Base-by-base conservation (phyloP, 169 alveolate genomes). In the Plasmodium fragile region DNA sequence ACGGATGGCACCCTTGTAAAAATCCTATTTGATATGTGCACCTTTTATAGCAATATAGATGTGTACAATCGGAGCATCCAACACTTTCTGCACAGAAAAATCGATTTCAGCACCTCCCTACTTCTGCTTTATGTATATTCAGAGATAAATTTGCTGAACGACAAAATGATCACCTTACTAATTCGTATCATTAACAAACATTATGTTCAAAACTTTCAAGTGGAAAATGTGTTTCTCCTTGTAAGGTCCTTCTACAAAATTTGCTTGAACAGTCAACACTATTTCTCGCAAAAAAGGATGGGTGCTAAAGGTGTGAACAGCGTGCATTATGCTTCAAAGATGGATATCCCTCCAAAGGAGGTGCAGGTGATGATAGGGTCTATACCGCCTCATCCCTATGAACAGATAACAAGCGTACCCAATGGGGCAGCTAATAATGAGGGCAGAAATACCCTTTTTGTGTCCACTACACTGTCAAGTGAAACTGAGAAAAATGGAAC, bases 171-270 rank as follows among this genome's bases (percentile, higher is more conserved):
- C 13, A 32, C 75, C 52, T 80, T 79, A 45, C 73, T 91, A 81
- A 49, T 79, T 80, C 59, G 52, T 36, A 70, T 91, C 52, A 69
- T 91, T 80, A 91, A 81, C 11, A 79, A 70, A 91, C 70, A 91
- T 69, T 81, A 80, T 75, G 18, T 69, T 43, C 34, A 41, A 22
- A 80, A 81, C 73, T 91, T 91, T 70, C 69, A 52, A 16, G 59
- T 80, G 53, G 94, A 91, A 71, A 65, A 81, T 49, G 55, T 65
- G 32, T 91, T 79, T 18, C 85, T 81, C 39, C 49, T 91, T 1
- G 75, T 91, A 43, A 73, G 94, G 82, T 91, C 94, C 28, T 41
- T 79, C 39, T 91, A 91, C 52, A 91, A 91, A 81, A 69, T 91
- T 13, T 59, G 82, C 53, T 4, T 91, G 3, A 91, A 91, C 84